These are phyloP conservation scores for Beta vulgaris DNA, from an alignment of 148 eudicot genomes.

Conservation along the genomic window DNA sequence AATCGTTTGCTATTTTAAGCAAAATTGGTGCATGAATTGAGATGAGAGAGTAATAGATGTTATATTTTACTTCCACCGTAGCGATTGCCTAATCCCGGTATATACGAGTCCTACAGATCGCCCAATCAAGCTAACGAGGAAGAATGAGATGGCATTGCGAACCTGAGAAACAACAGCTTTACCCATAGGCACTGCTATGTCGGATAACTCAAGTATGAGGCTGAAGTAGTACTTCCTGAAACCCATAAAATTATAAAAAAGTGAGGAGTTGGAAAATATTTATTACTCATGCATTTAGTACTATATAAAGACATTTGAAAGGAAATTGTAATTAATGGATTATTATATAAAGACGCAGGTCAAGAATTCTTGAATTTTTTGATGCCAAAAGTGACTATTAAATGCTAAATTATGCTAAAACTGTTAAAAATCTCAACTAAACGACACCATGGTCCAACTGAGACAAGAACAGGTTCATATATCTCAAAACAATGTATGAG, in stretches of 20 bases:
- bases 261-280: not conserved
- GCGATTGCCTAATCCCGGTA: conserved; percentile 84
- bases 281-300: not conserved
- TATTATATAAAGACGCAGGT: not conserved
- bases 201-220: conserved; percentile 75
- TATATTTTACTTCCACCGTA: conserved; percentile 54
- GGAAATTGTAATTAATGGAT: not conserved
- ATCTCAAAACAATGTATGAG: not conserved
- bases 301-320: not conserved
- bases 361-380: not conserved
- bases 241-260: conserved; percentile 2
- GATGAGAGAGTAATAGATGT: not conserved
- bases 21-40: conserved; percentile 1
- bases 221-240: conserved; percentile 96
- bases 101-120: conserved; percentile 90
- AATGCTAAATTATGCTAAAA: not conserved
- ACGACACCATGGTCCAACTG: not conserved
- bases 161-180: conserved; percentile 62
- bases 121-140: conserved; percentile 89
- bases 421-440: not conserved
- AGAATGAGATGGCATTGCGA: conserved; percentile 86
- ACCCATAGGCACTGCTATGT: conserved; percentile 71
- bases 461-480: conserved; percentile 1
- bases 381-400: not conserved
- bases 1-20: not conserved